Evolutionary conservation across 768 basidiomycete species (phyloP).

Genomic region (Suillus bovinus): DNA sequence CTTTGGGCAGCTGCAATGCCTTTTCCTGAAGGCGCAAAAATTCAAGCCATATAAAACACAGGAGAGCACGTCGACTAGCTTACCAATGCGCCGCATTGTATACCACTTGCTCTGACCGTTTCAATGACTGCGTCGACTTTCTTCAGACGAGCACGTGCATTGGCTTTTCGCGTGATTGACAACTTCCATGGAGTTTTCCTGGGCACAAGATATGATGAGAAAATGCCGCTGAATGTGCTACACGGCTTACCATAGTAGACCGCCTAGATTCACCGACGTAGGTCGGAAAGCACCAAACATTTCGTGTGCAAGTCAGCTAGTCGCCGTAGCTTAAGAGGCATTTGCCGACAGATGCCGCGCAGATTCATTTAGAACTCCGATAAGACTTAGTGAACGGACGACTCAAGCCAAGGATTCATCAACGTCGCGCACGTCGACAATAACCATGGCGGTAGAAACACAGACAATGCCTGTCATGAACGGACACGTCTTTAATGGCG

Average conservation of each 20-base stretch:
- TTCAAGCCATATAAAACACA: neutral
- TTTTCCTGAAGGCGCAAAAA: slow-evolving; percentile 47
- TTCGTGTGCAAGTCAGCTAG: slow-evolving; percentile 5
- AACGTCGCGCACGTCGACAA: slow-evolving; percentile 19
- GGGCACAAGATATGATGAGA: slow-evolving; percentile 12
- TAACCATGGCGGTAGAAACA: slow-evolving; percentile 49
- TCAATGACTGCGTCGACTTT: slow-evolving; percentile 93
- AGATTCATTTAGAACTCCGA: slow-evolving; percentile 29
- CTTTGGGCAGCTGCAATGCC: slow-evolving; percentile 86
- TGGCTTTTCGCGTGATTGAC: slow-evolving; percentile 89
- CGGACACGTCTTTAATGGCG: slow-evolving; percentile 41
- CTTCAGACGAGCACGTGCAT: slow-evolving; percentile 85
- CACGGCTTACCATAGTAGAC: slow-evolving; percentile 77
- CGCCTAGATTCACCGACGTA: slow-evolving; percentile 63
- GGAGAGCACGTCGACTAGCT: slow-evolving; percentile 27
- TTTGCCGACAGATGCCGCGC: slow-evolving; percentile 27
- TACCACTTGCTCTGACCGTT: slow-evolving; percentile 78
- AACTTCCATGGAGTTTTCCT: slow-evolving; percentile 97
- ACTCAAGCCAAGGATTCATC: neutral
- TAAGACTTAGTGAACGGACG: neutral
- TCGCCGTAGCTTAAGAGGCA: slow-evolving; percentile 2
- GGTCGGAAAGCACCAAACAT: slow-evolving; percentile 91
- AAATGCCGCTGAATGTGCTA: neutral
- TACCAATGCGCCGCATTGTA: slow-evolving; percentile 77
- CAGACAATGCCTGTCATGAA: slow-evolving; percentile 41